phyloP scores from a whole-genome alignment of 2,329 filamentous ascomycete species.

The Dothideomycetes sp. region DNA sequence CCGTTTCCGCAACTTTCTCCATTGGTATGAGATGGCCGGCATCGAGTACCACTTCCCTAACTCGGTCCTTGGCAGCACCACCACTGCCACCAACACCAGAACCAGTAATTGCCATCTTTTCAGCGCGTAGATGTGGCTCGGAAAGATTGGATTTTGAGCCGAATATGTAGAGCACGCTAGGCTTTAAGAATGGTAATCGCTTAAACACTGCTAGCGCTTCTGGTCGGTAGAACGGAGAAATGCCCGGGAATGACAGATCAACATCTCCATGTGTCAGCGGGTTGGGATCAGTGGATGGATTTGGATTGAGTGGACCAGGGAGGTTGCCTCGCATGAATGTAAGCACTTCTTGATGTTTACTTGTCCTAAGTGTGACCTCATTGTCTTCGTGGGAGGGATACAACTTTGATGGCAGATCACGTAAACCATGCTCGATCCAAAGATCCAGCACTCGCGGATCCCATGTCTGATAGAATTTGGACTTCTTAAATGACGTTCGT shows the following conservation, averaged over 20 bases:
- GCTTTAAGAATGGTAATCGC: conserved; percentile 50
- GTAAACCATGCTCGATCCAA: conserved; percentile 64
- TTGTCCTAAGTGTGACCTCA: conserved; percentile 63
- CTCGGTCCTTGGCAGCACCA: conserved; percentile 51
- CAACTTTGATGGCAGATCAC: conserved; percentile 55
- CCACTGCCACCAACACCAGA: conserved; percentile 57
- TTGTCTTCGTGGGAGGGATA: conserved; percentile 34
- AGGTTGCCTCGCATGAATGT: conserved; percentile 59
- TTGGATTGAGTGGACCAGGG: conserved; percentile 11
- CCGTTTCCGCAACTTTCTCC: conserved; percentile 60
- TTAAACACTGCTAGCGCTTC: conserved; percentile 48
- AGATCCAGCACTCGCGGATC: conserved; percentile 66
- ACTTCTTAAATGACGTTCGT: conserved; percentile 52
- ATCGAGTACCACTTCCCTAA: conserved; percentile 53
- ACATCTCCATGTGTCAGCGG: conserved; percentile 33
- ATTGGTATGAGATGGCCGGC: conserved; percentile 70
- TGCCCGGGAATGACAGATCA: conserved; percentile 22
- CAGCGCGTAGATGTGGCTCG: conserved; percentile 34
- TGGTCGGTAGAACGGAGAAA: conserved; percentile 53
- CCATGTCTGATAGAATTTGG: conserved; percentile 72
- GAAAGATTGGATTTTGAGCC: conserved; percentile 51
- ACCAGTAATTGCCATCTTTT: conserved; percentile 56
- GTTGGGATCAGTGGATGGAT: conserved; percentile 23
- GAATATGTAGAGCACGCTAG: conserved; percentile 59
- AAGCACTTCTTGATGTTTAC: conserved; percentile 80